Conservation (phyloP, 192 early-diverging fungal species). For the Coemansia umbellata region DNA sequence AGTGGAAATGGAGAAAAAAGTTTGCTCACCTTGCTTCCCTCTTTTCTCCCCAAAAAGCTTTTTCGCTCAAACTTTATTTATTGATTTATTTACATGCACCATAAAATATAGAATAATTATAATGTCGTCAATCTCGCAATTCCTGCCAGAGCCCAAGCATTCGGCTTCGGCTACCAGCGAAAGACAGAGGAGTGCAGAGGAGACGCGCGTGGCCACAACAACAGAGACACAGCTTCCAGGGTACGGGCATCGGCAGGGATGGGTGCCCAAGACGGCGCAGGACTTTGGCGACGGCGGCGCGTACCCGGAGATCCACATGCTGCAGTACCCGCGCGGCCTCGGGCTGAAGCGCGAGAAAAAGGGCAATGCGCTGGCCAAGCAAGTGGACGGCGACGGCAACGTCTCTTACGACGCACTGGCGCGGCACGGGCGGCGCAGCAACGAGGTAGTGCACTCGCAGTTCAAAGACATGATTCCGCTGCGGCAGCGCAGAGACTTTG, state of each 20-base stretch:
- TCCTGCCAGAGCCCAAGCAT: slow-evolving; percentile 48
- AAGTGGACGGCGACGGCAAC: slow-evolving; percentile 88
- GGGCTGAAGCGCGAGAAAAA: slow-evolving; percentile 60
- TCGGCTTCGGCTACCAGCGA: neutral
- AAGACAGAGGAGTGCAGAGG: neutral
- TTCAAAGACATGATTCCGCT: slow-evolving; percentile 78
- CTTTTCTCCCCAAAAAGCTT: neutral
- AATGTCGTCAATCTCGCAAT: slow-evolving; percentile 49
- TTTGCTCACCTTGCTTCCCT: neutral
- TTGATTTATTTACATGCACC: neutral
- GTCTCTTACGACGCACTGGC: slow-evolving; percentile 87
- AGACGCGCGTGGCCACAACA: neutral
- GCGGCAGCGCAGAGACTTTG: slow-evolving; percentile 62
- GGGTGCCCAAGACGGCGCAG: slow-evolving; percentile 69
- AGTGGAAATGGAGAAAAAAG: neutral
- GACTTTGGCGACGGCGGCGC: slow-evolving; percentile 98
- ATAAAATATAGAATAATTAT: neutral
- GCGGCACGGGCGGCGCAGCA: slow-evolving; percentile 65
- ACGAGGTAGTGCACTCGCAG: slow-evolving; percentile 76
- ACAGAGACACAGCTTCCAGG: slow-evolving; percentile 55
- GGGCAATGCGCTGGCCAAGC: slow-evolving; percentile 68
- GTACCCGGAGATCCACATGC: slow-evolving; percentile 88
- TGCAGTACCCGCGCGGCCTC: slow-evolving; percentile 95
- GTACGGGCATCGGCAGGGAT: slow-evolving; percentile 77
- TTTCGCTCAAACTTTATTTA: neutral